Percentiles rank a stretch among this genome's conserved stretches.
phyloP scores from a whole-genome alignment of 2,329 filamentous ascomycete species.

The Colletotrichum kahawae region DNA sequence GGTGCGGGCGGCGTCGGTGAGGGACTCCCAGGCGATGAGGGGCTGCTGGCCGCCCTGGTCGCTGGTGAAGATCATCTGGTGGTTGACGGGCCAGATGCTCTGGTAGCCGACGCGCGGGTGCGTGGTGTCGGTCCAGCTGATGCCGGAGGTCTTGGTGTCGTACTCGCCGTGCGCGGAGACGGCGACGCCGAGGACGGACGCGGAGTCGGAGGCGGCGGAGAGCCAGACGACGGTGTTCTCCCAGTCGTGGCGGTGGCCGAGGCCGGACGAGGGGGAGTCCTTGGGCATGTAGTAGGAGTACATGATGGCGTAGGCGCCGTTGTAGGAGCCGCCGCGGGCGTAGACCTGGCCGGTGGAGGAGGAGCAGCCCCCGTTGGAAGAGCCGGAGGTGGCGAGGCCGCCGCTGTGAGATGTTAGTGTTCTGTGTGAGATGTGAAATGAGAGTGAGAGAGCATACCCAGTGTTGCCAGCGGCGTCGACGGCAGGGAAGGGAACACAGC shows the following conservation, averaged over 20 bases:
- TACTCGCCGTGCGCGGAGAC: slow-evolving; percentile 38
- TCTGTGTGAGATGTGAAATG: not conserved
- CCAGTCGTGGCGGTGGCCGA: slow-evolving; percentile 43
- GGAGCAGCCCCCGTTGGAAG: slow-evolving; percentile 29
- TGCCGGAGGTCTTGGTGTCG: slow-evolving; percentile 26
- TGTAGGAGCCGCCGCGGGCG: slow-evolving; percentile 29
- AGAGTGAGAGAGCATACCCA: slow-evolving; percentile 42
- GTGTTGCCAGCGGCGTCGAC: slow-evolving; percentile 64
- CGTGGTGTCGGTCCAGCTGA: slow-evolving; percentile 28
- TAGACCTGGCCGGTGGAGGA: slow-evolving; percentile 38
- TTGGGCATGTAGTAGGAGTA: slow-evolving; percentile 46
- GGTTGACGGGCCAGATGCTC: slow-evolving; percentile 36
- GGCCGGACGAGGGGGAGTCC: slow-evolving; percentile 38
- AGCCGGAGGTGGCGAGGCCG: slow-evolving; percentile 32
- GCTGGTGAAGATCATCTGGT: slow-evolving; percentile 38
- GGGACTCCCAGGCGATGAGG: slow-evolving; percentile 43
- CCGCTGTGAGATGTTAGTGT: slow-evolving; percentile 25
- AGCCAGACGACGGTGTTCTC: slow-evolving; percentile 39
- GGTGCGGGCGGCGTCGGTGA: slow-evolving; percentile 35
- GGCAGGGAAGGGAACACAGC: slow-evolving; percentile 67
- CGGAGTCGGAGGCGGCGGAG: slow-evolving; percentile 26
- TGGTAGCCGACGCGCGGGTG: slow-evolving; percentile 35
- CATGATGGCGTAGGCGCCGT: slow-evolving; percentile 34
- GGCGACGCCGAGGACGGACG: slow-evolving; percentile 33
- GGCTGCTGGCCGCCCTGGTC: slow-evolving; percentile 41